phyloP scores from a whole-genome alignment of 345 rosid species.

The Rhodamnia argentea region DNA sequence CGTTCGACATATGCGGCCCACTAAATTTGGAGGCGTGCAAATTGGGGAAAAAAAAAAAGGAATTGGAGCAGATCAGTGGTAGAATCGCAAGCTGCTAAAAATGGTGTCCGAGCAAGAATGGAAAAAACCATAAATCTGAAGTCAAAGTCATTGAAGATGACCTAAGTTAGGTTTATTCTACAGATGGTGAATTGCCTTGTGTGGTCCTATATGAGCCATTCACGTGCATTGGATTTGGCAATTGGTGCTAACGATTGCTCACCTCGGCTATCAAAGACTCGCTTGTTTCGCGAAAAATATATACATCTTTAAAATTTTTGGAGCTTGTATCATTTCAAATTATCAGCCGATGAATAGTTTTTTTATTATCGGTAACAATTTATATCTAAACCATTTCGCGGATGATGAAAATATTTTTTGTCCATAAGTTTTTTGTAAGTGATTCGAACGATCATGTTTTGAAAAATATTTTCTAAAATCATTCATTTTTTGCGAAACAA shows the following conservation, averaged over 20 bases:
- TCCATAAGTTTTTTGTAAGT: too few relatives aligned
- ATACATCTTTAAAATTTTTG: too few relatives aligned
- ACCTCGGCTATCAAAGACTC: neutral
- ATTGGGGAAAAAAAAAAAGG: neutral
- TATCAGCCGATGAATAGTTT: too few relatives aligned
- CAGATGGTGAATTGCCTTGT: neutral
- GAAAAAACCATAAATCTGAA: neutral
- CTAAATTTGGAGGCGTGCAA: neutral
- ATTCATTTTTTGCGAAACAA: too few relatives aligned
- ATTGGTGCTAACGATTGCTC: neutral
- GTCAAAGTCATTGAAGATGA: too few relatives aligned
- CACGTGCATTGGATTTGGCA: neutral
- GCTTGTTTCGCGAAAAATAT: too few relatives aligned
- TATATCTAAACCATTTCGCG: too few relatives aligned
- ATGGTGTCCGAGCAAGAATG: neutral
- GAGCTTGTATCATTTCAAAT: too few relatives aligned
- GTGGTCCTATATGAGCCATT: neutral
- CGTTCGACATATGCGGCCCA: neutral
- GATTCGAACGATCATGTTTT: too few relatives aligned
- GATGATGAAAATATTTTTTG: too few relatives aligned
- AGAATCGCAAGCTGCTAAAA: neutral
- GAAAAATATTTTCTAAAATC: too few relatives aligned
- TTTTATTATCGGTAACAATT: too few relatives aligned
- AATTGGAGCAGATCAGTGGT: neutral
- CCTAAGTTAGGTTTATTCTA: neutral